Base-by-base conservation (phyloP, 2,329 filamentous ascomycete genomes). In the Hypoxylon sp. region DNA sequence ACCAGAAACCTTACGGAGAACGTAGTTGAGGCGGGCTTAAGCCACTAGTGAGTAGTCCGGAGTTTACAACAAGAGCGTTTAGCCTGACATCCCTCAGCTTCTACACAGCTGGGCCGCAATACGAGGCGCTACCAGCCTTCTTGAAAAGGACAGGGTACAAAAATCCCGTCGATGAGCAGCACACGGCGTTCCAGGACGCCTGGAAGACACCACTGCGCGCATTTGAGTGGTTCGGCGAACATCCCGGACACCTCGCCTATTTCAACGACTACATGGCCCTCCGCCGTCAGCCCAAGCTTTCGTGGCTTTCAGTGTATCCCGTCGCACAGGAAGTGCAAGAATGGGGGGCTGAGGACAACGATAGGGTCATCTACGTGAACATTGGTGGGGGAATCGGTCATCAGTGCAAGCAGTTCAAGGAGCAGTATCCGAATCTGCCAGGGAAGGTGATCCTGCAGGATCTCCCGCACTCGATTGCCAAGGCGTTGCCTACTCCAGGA, bases 181-280 rank as follows among this genome's bases (percentile, higher is more conserved):
- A 64, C 37, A 62, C 58, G 2, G 56, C 42, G 2, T 65, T 64
- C 31, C 62, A 69, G 27, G 27, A 60, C 4, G 58, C 53, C n/a
- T 55, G 42, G 23, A 29, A 48, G 3, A 63, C 60, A 3, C 9
- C 35, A 13, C 21, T 47, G 9, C 41, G 48, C 9, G 20, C 45
- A 6, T 67, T 56, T 35, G 42, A 17, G 6, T 64, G 56, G 58
- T 52, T 64, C 5, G 24, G 9, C 7, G 24, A 52, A 11, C 52
- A 63, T 6, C 57, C 60, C 1, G 48, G 48, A 18, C 18, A 61
- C 1, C 24, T 67, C 26, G 29, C 11, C 9, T 37, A 62, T 35
- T 69, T 69, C 62, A 63, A 67, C 15, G 20, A 45, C 11, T 65
- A 55, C 48, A 69, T 69, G 65, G 58, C 60, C 5, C 20, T 63